A percentile compares a stretch with the other conserved stretches of the same genome.
Evolutionary conservation across 768 basidiomycete species (phyloP).

Genomic region (Tylopilus vinaceipallidus): DNA sequence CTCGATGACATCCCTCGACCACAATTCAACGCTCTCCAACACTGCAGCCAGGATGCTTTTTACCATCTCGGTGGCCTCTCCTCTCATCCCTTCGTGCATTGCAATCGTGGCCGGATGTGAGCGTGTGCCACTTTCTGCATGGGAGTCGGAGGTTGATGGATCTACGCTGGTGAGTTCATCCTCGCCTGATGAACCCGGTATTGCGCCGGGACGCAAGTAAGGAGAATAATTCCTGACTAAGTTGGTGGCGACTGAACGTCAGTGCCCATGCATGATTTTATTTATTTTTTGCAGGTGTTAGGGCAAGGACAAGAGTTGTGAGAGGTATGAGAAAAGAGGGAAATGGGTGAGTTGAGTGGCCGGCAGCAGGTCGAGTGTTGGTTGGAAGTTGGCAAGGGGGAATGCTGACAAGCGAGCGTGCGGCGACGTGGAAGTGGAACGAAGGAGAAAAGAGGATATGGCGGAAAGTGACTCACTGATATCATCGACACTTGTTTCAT

Average conservation of each 20-base stretch:
- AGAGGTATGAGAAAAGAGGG: conserved; percentile 22
- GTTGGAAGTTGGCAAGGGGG: conserved; percentile 27
- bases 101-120: conserved; percentile 70
- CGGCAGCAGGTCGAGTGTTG: conserved; percentile 26
- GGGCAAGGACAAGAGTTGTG: conserved; percentile 34
- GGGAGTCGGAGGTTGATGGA: conserved; percentile 34
- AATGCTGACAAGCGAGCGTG: conserved; percentile 18
- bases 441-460: conserved; percentile 21
- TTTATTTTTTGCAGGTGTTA: conserved; percentile 21
- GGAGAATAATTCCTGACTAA: conserved; percentile 93
- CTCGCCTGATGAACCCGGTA: conserved; percentile 12
- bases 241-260: conserved; percentile 78
- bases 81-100: conserved; percentile 58
- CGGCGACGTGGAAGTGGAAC: conserved; percentile 22
- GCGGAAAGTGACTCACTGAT: conserved; percentile 66
- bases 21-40: conserved; percentile 39
- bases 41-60: conserved; percentile 42
- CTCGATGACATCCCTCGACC: conserved; percentile 57
- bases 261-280: conserved; percentile 49
- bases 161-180: conserved; percentile 8
- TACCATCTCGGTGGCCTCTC: conserved; percentile 76
- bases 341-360: conserved; percentile 26
- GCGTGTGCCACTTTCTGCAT: conserved; percentile 40
- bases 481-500: conserved; percentile 70
- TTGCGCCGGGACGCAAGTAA: conserved; percentile 50